These are phyloP conservation scores for Podospora bellae-mahoneyi DNA, from an alignment of 495 filamentous ascomycete genomes.

Conservation along the genomic window DNA sequence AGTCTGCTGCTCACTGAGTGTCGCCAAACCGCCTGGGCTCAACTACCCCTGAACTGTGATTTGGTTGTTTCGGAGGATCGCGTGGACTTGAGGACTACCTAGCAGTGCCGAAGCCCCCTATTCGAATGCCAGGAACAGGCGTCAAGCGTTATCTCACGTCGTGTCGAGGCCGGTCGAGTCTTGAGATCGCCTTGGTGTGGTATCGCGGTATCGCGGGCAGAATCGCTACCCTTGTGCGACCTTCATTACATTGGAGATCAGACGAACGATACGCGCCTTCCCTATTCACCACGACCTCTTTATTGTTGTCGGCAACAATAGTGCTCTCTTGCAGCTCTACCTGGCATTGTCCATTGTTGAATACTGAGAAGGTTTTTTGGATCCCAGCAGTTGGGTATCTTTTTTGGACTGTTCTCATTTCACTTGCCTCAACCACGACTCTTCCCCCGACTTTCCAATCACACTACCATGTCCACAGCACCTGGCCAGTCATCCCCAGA, in stretches of 20 bases:
- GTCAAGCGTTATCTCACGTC: not conserved
- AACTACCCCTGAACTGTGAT: not conserved
- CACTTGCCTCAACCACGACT: not conserved
- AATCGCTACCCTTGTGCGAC: not conserved
- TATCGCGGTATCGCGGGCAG: not conserved
- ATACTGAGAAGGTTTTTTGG: not conserved
- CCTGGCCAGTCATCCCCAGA: conserved; percentile 34
- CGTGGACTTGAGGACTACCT: not conserved
- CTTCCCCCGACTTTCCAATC: not conserved
- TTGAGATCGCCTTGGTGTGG: not conserved
- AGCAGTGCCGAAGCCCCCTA: not conserved
- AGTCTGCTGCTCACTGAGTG: not conserved
- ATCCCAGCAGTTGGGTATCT: not conserved
- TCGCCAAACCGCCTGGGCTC: not conserved
- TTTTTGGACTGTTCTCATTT: not conserved
- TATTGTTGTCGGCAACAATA: not conserved
- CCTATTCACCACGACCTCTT: not conserved
- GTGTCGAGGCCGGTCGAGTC: not conserved
- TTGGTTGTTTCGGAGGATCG: not conserved
- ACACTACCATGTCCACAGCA: conserved; percentile 32
- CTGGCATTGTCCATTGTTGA: not conserved
- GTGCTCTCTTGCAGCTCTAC: not conserved
- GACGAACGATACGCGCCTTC: not conserved
- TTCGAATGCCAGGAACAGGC: not conserved
- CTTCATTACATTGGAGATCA: not conserved